A percentile compares a stretch with the other conserved stretches of the same genome.
phyloP scores from a whole-genome alignment of 768 basidiomycete genomes.

The Collybia sp. region DNA sequence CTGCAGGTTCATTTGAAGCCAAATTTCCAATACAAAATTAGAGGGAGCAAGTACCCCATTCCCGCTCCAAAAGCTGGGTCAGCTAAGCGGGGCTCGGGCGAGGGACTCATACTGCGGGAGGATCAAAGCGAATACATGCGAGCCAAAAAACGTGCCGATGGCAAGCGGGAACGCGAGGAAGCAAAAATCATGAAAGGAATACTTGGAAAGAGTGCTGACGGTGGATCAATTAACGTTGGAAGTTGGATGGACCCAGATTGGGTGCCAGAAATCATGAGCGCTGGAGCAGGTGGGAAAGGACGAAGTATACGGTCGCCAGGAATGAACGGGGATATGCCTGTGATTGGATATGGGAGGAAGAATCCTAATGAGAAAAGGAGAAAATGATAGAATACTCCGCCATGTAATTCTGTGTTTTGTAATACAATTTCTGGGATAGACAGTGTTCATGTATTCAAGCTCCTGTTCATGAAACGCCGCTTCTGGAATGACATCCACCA shows the following conservation, averaged over 20 bases:
- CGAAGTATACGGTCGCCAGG: conserved; percentile 43
- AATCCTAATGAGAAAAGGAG: conserved; percentile 84
- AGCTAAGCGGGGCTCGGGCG: conserved; percentile 77
- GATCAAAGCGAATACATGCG: conserved; percentile 87
- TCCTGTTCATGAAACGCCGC: conserved; percentile 93
- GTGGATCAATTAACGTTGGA: conserved; percentile 50
- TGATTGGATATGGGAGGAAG: conserved; percentile 80
- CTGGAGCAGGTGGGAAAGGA: conserved; percentile 68
- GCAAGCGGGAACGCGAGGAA: conserved; percentile 75
- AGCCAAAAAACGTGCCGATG: conserved; percentile 75
- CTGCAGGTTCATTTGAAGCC: conserved; percentile 91
- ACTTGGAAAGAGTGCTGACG: conserved; percentile 38
- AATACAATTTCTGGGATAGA: conserved; percentile 8
- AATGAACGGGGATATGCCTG: conserved; percentile 69
- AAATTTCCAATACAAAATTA: conserved; percentile 91
- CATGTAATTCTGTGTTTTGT: not conserved
- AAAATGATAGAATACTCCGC: conserved; percentile 23
- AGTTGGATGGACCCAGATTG: conserved; percentile 97
- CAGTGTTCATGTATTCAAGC: conserved; percentile 55
- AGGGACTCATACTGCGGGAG: conserved; percentile 85
- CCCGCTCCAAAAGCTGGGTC: conserved; percentile 87
- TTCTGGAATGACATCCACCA: conserved; percentile 99
- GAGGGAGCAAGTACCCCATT: conserved; percentile 91
- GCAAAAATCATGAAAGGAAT: conserved; percentile 65
- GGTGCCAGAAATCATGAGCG: conserved; percentile 76